Evolutionary conservation across 768 basidiomycete genomes (phyloP).

Genomic region (Basidioascus undulatus): DNA sequence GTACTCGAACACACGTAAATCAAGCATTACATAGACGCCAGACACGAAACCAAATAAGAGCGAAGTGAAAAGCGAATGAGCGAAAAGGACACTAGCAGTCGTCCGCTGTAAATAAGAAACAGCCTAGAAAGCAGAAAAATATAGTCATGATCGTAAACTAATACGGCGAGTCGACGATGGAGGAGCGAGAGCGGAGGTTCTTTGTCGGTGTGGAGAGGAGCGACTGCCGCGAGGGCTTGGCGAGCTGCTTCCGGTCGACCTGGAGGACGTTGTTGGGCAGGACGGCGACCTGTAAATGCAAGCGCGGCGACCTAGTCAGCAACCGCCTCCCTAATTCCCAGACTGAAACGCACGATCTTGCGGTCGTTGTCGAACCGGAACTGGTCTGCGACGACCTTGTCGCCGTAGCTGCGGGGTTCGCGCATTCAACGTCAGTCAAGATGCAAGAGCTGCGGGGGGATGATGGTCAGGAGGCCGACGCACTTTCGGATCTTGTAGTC

Average conservation of each 20-base stretch:
- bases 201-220: slow-evolving; percentile 6
- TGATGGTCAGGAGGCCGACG: slow-evolving; percentile 6
- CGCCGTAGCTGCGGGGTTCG: slow-evolving; percentile 46
- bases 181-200: slow-evolving; percentile 3
- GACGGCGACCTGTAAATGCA: slow-evolving; percentile 72
- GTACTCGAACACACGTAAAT: too few species aligned
- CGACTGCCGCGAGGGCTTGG: slow-evolving; percentile 43
- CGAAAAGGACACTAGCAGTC: too few species aligned
- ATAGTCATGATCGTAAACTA: too few species aligned
- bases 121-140: too few species aligned
- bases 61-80: too few species aligned
- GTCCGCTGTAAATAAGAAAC: too few species aligned
- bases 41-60: too few species aligned
- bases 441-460: background rate
- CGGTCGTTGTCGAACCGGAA: slow-evolving; percentile 96
- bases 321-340: background rate
- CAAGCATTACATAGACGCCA: too few species aligned
- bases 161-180: slow-evolving; percentile 1
- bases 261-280: slow-evolving; percentile 79
- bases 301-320: background rate
- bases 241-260: slow-evolving; percentile 78
- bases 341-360: slow-evolving; percentile 45
- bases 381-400: slow-evolving; percentile 82
- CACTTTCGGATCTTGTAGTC: slow-evolving; percentile 84
- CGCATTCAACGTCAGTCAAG: too few species aligned